Evolutionary conservation across 305 asterid genomes (phyloP), one percentile per base, ranked within the genome.

Genomic region (Ajuga reptans): DNA sequence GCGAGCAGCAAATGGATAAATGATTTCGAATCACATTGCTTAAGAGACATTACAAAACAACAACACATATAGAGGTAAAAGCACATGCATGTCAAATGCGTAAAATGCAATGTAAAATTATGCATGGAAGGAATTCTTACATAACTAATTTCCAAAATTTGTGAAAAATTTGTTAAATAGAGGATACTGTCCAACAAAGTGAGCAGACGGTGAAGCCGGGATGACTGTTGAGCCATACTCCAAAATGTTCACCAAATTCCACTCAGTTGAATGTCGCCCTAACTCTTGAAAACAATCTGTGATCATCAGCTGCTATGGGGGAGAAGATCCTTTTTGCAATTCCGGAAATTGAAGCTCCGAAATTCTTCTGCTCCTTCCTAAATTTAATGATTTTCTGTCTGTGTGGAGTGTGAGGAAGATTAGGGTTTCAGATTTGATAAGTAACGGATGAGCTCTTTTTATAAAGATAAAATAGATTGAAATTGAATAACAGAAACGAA

Each of bases 131-230:
- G n/a, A 70, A 17, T 36, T 3, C 33, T 17, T 5, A 39, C 6
- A n/a, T 49, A 7, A 24, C 66, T 33, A n/a, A 41, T 57, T 58
- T 72, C 42, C 46, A 49, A 12, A 71, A 64, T 17, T 34, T 45
- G 14, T 14, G 39, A 15, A n/a, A 12, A 68, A 63, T n/a, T 43
- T 47, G 57, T 18, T 18, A 71, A 17, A 27, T 46, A 68, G 55
- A 88, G 95, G 98, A 93, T 93, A 93, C 98, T 86, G 84, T 93
- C 98, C 87, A 93, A 66, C 70, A 93, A 82, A 71, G 97, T 92
- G 69, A 92, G 96, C 75, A 92, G 84, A 71, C 97, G 96, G 49
- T 88, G 76, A 61, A 92, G 97, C 66, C 98, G 87, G 6, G 98
- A 92, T 0, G 96, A 92, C 84, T 89, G 98, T 76, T 85, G 98